A percentile compares a stretch with the other conserved stretches of the same genome.
phyloP scores from a whole-genome alignment of 805 yeast species.

The Wickerhamomyces strasburgensis region DNA sequence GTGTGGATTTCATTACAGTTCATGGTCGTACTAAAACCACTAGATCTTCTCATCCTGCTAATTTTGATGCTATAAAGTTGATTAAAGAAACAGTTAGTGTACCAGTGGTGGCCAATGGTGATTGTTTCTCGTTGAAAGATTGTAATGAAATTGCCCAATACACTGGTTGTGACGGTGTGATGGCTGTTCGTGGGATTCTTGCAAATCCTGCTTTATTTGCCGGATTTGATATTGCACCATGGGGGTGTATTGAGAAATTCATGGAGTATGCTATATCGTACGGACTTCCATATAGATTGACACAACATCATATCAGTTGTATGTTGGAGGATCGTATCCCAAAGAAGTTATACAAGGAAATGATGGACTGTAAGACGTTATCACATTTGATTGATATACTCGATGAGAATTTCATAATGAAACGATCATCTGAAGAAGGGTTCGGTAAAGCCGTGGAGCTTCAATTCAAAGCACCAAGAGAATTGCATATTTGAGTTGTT shows the following conservation, averaged over 20 bases:
- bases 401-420: slow-evolving; percentile 62
- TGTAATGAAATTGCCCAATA: slow-evolving; percentile 52
- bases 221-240: slow-evolving; percentile 71
- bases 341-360: slow-evolving; percentile 45
- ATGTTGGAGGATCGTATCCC: slow-evolving; percentile 64
- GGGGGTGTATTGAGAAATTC: slow-evolving; percentile 85
- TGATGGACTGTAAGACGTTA: slow-evolving; percentile 58
- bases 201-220: slow-evolving; percentile 85
- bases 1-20: slow-evolving; percentile 90
- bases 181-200: slow-evolving; percentile 90
- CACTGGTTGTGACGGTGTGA: slow-evolving; percentile 87
- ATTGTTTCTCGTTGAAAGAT: slow-evolving; percentile 68
- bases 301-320: slow-evolving; percentile 84
- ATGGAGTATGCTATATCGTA: slow-evolving; percentile 73
- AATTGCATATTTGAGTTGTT: slow-evolving; percentile 25
- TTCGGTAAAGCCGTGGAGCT: slow-evolving; percentile 55
- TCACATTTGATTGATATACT: slow-evolving; percentile 78
- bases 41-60: slow-evolving; percentile 77
- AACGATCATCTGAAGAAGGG: slow-evolving; percentile 61
- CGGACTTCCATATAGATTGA: slow-evolving; percentile 79
- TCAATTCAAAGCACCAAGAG: slow-evolving; percentile 32
- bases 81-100: slow-evolving; percentile 47
- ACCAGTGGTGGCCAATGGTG: slow-evolving; percentile 98
- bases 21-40: slow-evolving; percentile 89
- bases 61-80: slow-evolving; percentile 71